phyloP scores from a whole-genome alignment of 73 alveolate species.

The Durusdinium trenchii region DNA sequence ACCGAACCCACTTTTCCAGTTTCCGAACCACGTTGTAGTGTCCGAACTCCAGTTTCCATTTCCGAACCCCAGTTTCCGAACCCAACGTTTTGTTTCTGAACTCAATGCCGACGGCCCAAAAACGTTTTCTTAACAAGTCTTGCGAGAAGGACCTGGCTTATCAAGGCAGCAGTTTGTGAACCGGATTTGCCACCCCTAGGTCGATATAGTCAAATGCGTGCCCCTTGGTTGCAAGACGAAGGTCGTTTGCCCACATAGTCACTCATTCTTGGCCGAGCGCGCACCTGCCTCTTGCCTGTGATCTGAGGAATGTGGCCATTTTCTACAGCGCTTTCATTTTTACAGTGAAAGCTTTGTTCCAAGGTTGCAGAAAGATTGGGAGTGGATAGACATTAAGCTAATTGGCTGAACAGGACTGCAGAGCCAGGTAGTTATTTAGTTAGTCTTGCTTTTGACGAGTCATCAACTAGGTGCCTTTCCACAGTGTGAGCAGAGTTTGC shows the following conservation, averaged over 20 bases:
- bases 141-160: background rate
- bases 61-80: too few species aligned
- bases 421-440: background rate
- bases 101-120: background rate
- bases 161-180: background rate
- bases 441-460: background rate
- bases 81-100: too few species aligned
- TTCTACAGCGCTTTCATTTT: conserved; percentile 44
- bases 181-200: too few species aligned
- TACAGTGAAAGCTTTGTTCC: conserved; percentile 35
- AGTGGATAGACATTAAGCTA: background rate
- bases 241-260: background rate
- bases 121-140: background rate
- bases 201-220: background rate
- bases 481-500: background rate
- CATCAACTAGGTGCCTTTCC: background rate
- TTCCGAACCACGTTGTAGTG: too few species aligned
- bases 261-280: background rate
- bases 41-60: too few species aligned
- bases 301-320: conserved; percentile 36
- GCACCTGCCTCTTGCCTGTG: background rate
- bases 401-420: background rate
- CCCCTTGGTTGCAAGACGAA: background rate
- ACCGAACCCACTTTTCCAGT: too few species aligned
- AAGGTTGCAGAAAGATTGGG: background rate